These are phyloP conservation scores for Solanum clarkiae DNA, from an alignment of 257 asterid species.

Conservation along the genomic window DNA sequence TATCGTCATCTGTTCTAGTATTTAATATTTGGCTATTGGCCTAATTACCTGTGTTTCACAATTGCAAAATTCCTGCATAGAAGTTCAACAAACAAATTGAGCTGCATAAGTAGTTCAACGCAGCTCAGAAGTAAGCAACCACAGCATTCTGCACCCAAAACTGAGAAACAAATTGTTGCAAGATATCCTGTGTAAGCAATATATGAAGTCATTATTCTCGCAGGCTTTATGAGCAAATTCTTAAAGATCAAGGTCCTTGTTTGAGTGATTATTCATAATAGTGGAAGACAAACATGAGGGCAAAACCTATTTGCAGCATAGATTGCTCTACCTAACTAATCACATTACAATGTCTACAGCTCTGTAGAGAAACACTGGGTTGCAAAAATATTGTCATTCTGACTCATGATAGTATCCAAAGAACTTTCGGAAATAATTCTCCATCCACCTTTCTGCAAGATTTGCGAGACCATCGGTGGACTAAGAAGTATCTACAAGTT, in stretches of 20 bases:
- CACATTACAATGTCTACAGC: not conserved
- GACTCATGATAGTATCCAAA: not conserved
- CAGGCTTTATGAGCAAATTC: not conserved
- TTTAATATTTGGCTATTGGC: not conserved
- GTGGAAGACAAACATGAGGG: not conserved
- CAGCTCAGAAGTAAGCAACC: not conserved
- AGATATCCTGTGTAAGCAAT: not conserved
- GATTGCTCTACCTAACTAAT: not conserved
- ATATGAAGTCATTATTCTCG: not conserved
- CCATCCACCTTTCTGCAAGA: not conserved
- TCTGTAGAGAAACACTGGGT: not conserved
- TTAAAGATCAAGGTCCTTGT: not conserved
- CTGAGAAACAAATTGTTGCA: not conserved
- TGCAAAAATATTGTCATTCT: not conserved
- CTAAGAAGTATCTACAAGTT: not conserved
- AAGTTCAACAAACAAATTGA: not conserved
- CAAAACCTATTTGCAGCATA: not conserved
- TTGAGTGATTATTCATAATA: not conserved
- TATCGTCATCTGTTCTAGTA: not conserved
- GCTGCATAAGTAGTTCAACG: not conserved
- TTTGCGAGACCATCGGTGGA: not conserved
- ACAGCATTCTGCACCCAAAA: not conserved
- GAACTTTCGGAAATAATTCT: not conserved
- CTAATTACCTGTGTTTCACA: not conserved
- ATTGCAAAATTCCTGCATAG: not conserved